Base-by-base conservation (phyloP, 345 rosid genomes). In the Abelmoschus esculentus region DNA sequence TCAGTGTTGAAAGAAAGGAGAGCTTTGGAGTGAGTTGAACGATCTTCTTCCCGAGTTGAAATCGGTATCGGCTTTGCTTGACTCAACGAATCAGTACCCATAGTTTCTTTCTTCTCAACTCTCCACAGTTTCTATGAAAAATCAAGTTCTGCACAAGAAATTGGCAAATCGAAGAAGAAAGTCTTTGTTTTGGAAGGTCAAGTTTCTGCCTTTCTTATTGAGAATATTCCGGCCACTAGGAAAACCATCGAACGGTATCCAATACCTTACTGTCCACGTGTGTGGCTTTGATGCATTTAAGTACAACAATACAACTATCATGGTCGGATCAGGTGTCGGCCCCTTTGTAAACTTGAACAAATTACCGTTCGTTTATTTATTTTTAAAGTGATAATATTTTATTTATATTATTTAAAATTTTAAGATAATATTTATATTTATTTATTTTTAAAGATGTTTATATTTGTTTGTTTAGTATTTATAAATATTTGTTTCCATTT, bases 1-100 rank as follows among this genome's bases (percentile, higher is more conserved):
- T 78, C 85, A 0, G 85, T 74, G 75, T 75, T 58, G 76, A 78
- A 81, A 67, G 85, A 66, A 76, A 90, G 91, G 52, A 90, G 91
- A 66, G 98, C 79, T 7, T 78, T 75, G 34, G 95, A 78, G 44
- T 78, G 88, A 66, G 61, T 80, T 15, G 54, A 49, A 49, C 77
- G 67, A 15, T 88, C 87, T 70, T 79, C 87, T 71, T 85, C 87
- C 40, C 76, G 83, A 54, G 70, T 50, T 31, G 81, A 67, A 6
- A 72, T 46, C 0, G 70, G 70, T 3, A 71, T 60, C 3, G 83
- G 84, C 61, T 85, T 85, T 53, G 83, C 75, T 42, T 81, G 55
- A 7, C 81, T 70, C 68, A 76, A 49, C 1, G 77, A 67, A 68
- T 77, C 83, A 47, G 85, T 64, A 61, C 72, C 84, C 91, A 82